Evolutionary conservation across 2,329 filamentous ascomycete genomes (phyloP), one percentile per base, ranked within the genome.

Genomic region (Ambrosiella cleistominuta): DNA sequence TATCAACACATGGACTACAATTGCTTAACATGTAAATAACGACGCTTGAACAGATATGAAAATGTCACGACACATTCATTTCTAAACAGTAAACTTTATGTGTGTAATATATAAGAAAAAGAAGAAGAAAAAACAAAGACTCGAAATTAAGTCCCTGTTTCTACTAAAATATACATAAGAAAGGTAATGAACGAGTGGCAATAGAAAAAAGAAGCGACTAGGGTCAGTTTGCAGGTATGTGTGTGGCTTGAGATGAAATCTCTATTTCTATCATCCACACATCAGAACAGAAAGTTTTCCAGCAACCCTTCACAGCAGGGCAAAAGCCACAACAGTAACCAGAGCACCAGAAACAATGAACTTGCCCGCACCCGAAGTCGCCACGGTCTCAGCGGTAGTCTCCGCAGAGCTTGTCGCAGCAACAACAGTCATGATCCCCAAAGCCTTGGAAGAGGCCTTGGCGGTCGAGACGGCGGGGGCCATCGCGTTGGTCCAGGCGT

Each of bases 361-460:
- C 47, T 27, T 35, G 17, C 9, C 9, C 35, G 51, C 35, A 42
- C 17, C 17, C 12, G 47, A 8, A 57, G 56, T 44, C 17, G 11
- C 49, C 17, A 37, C 19, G 19, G 45, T 13, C 2, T 35, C 56
- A 42, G 56, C 6, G 44, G 47, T 35, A 19, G 40, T 12, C 38
- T 36, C 27, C 9, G n/a, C 11, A 11, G 39, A 7, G 7, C 13
- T 53, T n/a, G 50, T n/a, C 9, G 56, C 37, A 3, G 56, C 35
- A 13, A 50, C 55, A 8, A 42, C 70, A n/a, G 40, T 42, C 40
- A 42, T 11, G 40, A 11, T n/a, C n/a, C 8, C n/a, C 44, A 17
- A 47, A 17, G 15, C n/a, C 44, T n/a, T 47, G 60, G 37, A 13
- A 9, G 51, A 13, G 12, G 15, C 52, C 7, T 49, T 49, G 45